Evolutionary conservation across 176 grass and related monocot species (phyloP), one percentile per base, ranked within the genome.

Genomic region (Luzula sylvatica): DNA sequence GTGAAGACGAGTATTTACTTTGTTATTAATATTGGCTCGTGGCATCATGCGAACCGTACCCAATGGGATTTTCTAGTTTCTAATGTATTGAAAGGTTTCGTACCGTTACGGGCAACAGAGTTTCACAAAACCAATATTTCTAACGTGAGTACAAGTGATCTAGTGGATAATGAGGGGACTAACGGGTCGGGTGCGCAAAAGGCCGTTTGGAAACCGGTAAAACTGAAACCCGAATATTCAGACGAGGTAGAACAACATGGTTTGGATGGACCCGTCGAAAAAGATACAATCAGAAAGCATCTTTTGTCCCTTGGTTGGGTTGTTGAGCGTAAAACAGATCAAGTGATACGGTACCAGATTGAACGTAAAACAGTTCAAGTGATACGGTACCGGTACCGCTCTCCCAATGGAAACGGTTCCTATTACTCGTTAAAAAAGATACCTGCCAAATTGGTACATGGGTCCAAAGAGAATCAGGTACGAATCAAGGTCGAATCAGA

Each of bases 301-400:
- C 65, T 93, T 5, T 54, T 78, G 70, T 56, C 73, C 64, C 56
- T 86, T 52, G 87, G 87, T 56, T 93, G 87, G 87, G 73, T 18
- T 26, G 77, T 86, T 66, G 56, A 75, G 23, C 22, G 62, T 53
- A 93, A 3, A 74, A 19, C 3, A 38, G 66, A 78, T 18, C 25
- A 2, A 35, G 9, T 35, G 30, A 9, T 35, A 35, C 30, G 30
- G 30, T 35, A 1, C 30, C n/a, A n/a, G n/a, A n/a, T n/a, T n/a
- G n/a, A n/a, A n/a, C n/a, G n/a, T n/a, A n/a, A n/a, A n/a, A n/a
- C n/a, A n/a, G n/a, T n/a, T n/a, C n/a, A n/a, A n/a, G 19, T 46
- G 38, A 65, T 18, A 12, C 76, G 70, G 42, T 71, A 53, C 51
- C 56, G 73, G 19, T 93, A 69, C 4, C 29, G 24, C 42, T 86